A percentile compares a stretch with the other conserved stretches of the same genome.
Evolutionary conservation across 306 rosid species (phyloP).

Genomic region (Castanea mollissima): DNA sequence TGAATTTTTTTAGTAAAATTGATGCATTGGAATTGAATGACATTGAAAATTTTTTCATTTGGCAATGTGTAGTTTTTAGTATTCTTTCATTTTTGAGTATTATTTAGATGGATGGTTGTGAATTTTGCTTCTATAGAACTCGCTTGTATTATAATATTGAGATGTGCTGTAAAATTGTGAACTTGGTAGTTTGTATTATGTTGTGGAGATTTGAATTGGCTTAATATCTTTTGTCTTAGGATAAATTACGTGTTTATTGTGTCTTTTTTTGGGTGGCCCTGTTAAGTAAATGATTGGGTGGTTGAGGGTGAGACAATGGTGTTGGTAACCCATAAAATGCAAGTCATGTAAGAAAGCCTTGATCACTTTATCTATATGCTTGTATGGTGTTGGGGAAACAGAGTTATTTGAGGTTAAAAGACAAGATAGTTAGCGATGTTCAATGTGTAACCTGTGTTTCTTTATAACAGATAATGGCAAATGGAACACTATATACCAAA

Average conservation of each 20-base stretch:
- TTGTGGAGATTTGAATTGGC: not conserved
- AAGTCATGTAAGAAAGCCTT: conserved; percentile 45
- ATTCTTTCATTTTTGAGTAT: not conserved
- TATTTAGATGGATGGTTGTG: not conserved
- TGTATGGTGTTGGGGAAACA: not conserved
- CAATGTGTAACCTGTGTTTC: not conserved
- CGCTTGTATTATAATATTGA: not conserved
- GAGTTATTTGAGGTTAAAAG: not conserved
- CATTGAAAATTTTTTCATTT: too few relatives aligned
- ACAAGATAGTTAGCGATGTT: not conserved
- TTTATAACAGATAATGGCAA: too few relatives aligned
- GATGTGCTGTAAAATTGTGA: not conserved
- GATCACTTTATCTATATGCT: not conserved
- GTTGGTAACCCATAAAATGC: conserved; percentile 68
- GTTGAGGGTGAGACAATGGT: conserved; percentile 58
- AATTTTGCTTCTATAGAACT: not conserved
- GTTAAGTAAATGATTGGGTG: conserved; percentile 49
- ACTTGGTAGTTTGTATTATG: not conserved
- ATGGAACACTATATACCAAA: too few relatives aligned
- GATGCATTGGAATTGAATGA: too few relatives aligned
- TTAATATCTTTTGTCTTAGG: not conserved
- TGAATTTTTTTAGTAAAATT: too few relatives aligned
- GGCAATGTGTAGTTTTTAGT: not conserved
- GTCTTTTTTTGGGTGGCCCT: conserved; percentile 27
- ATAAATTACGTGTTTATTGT: not conserved